phyloP scores from a whole-genome alignment of 2,329 filamentous ascomycete species.

The Nemania diffusa region DNA sequence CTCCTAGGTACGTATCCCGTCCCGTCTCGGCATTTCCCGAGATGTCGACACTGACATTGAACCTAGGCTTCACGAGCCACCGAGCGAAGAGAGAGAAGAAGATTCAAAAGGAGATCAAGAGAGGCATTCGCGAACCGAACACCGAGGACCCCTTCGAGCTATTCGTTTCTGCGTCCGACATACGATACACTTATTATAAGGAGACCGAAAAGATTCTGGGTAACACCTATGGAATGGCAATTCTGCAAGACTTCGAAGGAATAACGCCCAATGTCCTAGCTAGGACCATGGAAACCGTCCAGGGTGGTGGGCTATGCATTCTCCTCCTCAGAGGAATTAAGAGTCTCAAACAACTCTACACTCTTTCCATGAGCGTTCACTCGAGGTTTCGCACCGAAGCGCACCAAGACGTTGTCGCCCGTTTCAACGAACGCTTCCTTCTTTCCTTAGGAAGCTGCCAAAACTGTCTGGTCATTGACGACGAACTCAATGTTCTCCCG shows the following conservation, averaged over 20 bases:
- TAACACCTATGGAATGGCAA: slow-evolving; percentile 98
- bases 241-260: slow-evolving; percentile 97
- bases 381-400: slow-evolving; percentile 96
- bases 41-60: neutral
- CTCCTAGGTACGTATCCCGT: slow-evolving; percentile 68
- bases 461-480: slow-evolving; percentile 93
- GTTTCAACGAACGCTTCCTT: slow-evolving; percentile 98
- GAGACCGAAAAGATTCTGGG: slow-evolving; percentile 82
- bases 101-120: slow-evolving; percentile 98
- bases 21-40: slow-evolving; percentile 67
- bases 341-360: slow-evolving; percentile 97
- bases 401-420: slow-evolving; percentile 90
- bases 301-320: slow-evolving; percentile 92
- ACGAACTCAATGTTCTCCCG: slow-evolving; percentile 95
- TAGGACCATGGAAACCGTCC: slow-evolving; percentile 95
- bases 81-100: slow-evolving; percentile 98
- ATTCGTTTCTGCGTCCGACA: slow-evolving; percentile 34
- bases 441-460: slow-evolving; percentile 95
- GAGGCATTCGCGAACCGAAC: slow-evolving; percentile 91
- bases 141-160: slow-evolving; percentile 70
- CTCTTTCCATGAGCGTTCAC: slow-evolving; percentile 97
- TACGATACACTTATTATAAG: slow-evolving; percentile 99
- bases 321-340: slow-evolving; percentile 95
- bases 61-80: slow-evolving; percentile 65
- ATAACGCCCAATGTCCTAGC: slow-evolving; percentile 97